phyloP scores from a whole-genome alignment of 768 basidiomycete species.

The Mycena amicta region DNA sequence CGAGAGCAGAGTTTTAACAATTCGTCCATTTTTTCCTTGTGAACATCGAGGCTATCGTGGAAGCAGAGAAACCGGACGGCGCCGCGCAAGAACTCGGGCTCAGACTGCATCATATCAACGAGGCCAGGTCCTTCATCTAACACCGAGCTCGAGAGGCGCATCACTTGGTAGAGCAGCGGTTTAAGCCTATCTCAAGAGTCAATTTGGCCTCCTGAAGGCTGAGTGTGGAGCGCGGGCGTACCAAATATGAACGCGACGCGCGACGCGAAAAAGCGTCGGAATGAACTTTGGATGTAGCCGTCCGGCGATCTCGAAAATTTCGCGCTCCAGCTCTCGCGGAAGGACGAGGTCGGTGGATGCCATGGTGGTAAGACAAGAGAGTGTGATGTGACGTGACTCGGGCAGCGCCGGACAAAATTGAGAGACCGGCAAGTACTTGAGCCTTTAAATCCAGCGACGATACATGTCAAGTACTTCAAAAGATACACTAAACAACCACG shows the following conservation, averaged over 20 bases:
- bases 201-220: not conserved
- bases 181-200: not conserved
- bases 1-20: not conserved
- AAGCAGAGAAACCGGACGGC: not conserved
- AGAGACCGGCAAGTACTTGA: not conserved
- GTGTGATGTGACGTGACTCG: not conserved
- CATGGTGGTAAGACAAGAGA: not conserved
- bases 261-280: not conserved
- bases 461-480: not conserved
- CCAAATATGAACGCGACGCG: not conserved
- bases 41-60: not conserved
- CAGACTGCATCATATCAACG: not conserved
- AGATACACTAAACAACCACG: slow-evolving; percentile 28
- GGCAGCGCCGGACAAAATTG: too few relatives aligned
- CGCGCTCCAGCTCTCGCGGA: not conserved
- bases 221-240: too few relatives aligned
- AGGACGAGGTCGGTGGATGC: not conserved
- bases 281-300: not conserved
- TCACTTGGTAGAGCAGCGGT: not conserved
- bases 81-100: not conserved
- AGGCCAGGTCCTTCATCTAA: not conserved
- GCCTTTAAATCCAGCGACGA: not conserved
- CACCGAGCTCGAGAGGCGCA: not conserved
- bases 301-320: not conserved
- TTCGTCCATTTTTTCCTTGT: not conserved